Evolutionary conservation across 768 basidiomycete species (phyloP).

Genomic region (Leucosporidium scottii): DNA sequence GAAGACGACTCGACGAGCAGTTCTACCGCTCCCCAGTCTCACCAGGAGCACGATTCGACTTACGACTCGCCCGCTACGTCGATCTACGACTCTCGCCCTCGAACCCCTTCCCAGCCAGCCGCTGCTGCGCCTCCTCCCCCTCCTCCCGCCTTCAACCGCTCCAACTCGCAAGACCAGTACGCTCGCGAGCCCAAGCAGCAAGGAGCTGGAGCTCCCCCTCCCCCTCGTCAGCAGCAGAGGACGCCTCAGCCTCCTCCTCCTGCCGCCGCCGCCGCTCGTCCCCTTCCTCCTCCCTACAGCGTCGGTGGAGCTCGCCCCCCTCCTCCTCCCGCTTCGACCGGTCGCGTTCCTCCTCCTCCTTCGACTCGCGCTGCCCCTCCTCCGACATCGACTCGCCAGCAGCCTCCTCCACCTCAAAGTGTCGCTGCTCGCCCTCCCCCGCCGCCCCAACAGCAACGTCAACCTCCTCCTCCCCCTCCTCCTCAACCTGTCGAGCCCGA

Average conservation of each 20-base stretch:
- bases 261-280: neutral
- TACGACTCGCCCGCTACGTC: too few species aligned
- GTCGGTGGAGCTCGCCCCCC: neutral
- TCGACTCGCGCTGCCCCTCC: neutral
- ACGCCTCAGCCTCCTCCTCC: neutral
- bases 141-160: too few species aligned
- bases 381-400: neutral
- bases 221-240: neutral
- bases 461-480: neutral
- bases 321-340: neutral
- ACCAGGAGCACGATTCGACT: too few species aligned
- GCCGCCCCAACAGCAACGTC: neutral
- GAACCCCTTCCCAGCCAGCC: neutral
- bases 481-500: conserved; percentile 4
- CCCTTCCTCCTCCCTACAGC: neutral
- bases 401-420: neutral
- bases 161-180: too few species aligned
- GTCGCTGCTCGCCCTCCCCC: neutral
- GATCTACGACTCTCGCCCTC: neutral
- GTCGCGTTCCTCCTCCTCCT: neutral
- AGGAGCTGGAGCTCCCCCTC: neutral
- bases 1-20: conserved; percentile 2
- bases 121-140: conserved; percentile 4
- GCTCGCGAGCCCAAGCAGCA: neutral
- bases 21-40: conserved; percentile 5